phyloP scores from a whole-genome alignment of 148 eudicot genomes.

The Chenopodium suecicum region DNA sequence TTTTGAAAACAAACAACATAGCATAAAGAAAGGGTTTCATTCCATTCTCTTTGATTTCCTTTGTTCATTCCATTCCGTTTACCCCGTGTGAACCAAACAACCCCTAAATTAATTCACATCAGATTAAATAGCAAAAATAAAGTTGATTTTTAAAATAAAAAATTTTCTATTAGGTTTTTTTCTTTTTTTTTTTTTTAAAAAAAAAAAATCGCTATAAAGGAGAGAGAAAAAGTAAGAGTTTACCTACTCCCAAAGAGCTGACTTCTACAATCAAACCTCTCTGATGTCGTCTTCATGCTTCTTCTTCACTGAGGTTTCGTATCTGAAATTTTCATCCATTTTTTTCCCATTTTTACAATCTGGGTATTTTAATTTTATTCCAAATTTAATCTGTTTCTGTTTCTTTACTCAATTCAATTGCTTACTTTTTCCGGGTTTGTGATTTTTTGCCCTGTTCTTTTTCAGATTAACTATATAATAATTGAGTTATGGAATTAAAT shows the following conservation, averaged over 20 bases:
- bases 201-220: constrained; percentile 1
- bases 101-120: too few relatives aligned
- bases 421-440: constrained; percentile 17
- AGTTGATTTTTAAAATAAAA: too few relatives aligned
- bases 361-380: constrained; percentile 6
- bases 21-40: too few relatives aligned
- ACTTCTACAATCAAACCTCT: constrained; percentile 17
- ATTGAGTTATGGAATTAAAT: neutral
- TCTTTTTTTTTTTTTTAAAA: too few relatives aligned
- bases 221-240: constrained; percentile 16
- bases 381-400: neutral
- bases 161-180: too few relatives aligned
- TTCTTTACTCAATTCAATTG: neutral
- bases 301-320: constrained; percentile 8
- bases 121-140: too few relatives aligned
- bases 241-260: constrained; percentile 28
- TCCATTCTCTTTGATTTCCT: too few relatives aligned
- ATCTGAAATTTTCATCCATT: neutral
- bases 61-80: too few relatives aligned
- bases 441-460: neutral
- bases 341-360: neutral
- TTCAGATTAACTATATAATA: neutral
- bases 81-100: too few relatives aligned
- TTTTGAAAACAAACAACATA: too few relatives aligned
- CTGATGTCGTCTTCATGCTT: constrained; percentile 4